A percentile compares a stretch with the other conserved stretches of the same genome.
Evolutionary conservation across 805 yeast genomes (phyloP).

Genomic region (Sugiyamaella americana): DNA sequence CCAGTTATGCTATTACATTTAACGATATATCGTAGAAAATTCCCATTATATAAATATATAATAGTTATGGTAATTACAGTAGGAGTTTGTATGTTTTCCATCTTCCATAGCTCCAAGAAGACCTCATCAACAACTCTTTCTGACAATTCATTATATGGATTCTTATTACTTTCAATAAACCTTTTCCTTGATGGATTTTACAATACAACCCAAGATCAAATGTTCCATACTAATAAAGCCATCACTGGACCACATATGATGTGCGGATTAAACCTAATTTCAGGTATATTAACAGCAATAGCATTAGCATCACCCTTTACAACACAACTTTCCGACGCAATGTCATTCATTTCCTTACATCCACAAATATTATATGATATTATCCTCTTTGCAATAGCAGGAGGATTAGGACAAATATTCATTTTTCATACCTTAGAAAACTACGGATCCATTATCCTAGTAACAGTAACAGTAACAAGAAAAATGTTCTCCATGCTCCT

Average conservation of each 20-base stretch:
- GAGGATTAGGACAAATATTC: slow-evolving; percentile 92
- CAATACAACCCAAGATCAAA: slow-evolving; percentile 85
- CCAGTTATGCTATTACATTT: slow-evolving; percentile 90
- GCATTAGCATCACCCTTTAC: slow-evolving; percentile 43
- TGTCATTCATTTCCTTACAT: slow-evolving; percentile 43
- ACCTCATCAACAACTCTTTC: slow-evolving; percentile 24
- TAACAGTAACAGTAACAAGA: slow-evolving; percentile 92
- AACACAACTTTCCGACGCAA: slow-evolving; percentile 48
- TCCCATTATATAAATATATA: slow-evolving; percentile 67
- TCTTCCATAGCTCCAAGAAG: slow-evolving; percentile 36
- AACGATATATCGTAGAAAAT: slow-evolving; percentile 58
- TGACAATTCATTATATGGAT: slow-evolving; percentile 43
- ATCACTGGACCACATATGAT: slow-evolving; percentile 85
- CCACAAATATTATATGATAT: slow-evolving; percentile 57
- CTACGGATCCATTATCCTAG: slow-evolving; percentile 78
- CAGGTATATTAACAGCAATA: slow-evolving; percentile 38
- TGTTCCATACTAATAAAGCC: slow-evolving; percentile 47
- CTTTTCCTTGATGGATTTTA: slow-evolving; percentile 86
- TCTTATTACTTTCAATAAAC: slow-evolving; percentile 51
- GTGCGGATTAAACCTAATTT: slow-evolving; percentile 55
- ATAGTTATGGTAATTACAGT: slow-evolving; percentile 74
- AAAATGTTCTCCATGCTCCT: slow-evolving; percentile 93
- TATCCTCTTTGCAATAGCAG: slow-evolving; percentile 62
- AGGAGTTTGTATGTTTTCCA: slow-evolving; percentile 79
- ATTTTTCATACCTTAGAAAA: slow-evolving; percentile 77